Conservation (phyloP, 1,139 yeast genomes). For the Arxiozyma telluris region DNA sequence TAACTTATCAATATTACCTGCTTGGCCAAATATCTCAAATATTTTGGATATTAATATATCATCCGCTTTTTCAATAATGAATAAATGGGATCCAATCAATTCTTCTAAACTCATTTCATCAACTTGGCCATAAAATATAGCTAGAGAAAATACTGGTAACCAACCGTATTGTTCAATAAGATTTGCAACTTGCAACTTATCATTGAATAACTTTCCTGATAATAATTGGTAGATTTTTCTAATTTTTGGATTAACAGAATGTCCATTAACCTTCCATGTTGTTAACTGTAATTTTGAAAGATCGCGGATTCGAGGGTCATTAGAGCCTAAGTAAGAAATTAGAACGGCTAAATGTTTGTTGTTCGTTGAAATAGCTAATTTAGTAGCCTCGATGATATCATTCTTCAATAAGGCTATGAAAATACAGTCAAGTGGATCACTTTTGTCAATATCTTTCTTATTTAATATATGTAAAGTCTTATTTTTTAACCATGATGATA, state of each 20-base stretch:
- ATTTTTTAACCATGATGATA: conserved; percentile 52
- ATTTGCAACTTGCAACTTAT: conserved; percentile 18
- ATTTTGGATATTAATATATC: conserved; percentile 31
- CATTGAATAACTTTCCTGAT: conserved; percentile 43
- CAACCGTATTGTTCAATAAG: conserved; percentile 50
- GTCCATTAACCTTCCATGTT: conserved; percentile 45
- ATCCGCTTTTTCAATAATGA: conserved; percentile 25
- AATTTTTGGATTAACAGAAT: conserved; percentile 32
- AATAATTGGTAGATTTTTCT: conserved; percentile 56
- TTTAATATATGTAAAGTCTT: conserved; percentile 43
- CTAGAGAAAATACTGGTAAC: conserved; percentile 52
- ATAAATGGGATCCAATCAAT: conserved; percentile 23
- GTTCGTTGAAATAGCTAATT: conserved; percentile 46
- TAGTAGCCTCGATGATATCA: conserved; percentile 53
- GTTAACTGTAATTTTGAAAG: conserved; percentile 54
- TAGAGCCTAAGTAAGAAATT: conserved; percentile 63
- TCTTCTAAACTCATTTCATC: conserved; percentile 33
- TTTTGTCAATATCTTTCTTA: conserved; percentile 17
- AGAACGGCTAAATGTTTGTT: conserved; percentile 64
- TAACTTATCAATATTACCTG: conserved; percentile 25
- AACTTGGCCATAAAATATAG: conserved; percentile 52
- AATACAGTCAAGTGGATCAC: conserved; percentile 38
- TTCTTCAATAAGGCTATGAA: conserved; percentile 49
- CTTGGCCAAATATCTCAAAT: conserved; percentile 37
- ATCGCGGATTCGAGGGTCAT: conserved; percentile 45